A percentile compares a stretch with the other conserved stretches of the same genome.
These are phyloP conservation scores for Lentinula novae-zelandiae DNA, from an alignment of 1,284 basidiomycete genomes.

Conservation along the genomic window DNA sequence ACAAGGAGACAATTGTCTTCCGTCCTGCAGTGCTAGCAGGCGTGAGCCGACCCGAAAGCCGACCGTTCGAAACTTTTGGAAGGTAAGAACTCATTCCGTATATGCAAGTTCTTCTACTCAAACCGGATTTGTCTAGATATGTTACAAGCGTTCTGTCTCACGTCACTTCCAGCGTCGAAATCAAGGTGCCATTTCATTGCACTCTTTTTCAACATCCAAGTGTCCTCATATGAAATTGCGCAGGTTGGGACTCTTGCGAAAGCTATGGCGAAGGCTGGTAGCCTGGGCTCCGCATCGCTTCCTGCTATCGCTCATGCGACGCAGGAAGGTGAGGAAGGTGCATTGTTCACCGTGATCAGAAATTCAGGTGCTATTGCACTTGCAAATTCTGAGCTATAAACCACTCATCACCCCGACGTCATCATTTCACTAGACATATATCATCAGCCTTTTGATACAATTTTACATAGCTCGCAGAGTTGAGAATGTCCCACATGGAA, in stretches of 20 bases:
- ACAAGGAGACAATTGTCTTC: conserved; percentile 65
- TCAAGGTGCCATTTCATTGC: conserved; percentile 33
- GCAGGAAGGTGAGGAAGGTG: conserved; percentile 29
- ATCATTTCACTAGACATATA: not conserved
- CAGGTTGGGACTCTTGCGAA: conserved; percentile 43
- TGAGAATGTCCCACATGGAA: too few relatives aligned
- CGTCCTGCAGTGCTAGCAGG: conserved; percentile 54
- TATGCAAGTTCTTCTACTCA: not conserved
- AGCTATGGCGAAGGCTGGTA: conserved; percentile 37
- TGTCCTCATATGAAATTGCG: not conserved
- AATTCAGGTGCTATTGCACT: conserved; percentile 43
- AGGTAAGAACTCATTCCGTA: conserved; percentile 30
- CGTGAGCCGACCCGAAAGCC: conserved; percentile 33
- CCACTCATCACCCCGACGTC: not conserved
- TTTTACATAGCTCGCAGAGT: too few relatives aligned
- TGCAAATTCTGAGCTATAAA: conserved; percentile 19
- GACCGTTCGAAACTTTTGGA: conserved; percentile 37
- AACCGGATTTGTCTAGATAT: conserved; percentile 22
- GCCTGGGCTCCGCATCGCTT: conserved; percentile 38
- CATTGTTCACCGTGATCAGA: conserved; percentile 39
- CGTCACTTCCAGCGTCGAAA: conserved; percentile 37
- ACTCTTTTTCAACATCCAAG: not conserved
- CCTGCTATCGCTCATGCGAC: conserved; percentile 34
- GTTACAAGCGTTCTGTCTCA: conserved; percentile 35
- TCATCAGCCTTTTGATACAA: too few relatives aligned